Evolutionary conservation across 257 asterid species (phyloP).

Genomic region (Solanum arcanum): DNA sequence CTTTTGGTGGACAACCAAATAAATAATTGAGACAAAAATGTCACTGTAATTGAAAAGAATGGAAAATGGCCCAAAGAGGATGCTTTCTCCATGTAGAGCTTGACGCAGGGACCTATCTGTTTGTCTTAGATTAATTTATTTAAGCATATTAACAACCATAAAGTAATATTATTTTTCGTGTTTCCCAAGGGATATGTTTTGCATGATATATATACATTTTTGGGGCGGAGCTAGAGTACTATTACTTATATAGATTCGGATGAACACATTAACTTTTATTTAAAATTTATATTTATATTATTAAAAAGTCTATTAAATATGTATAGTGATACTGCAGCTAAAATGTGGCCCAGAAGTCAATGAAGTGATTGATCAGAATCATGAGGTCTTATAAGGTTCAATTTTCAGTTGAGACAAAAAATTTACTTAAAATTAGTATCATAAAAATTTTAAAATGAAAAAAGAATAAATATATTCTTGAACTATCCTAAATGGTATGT

Average conservation of each 20-base stretch:
- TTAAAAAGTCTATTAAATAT: neutral
- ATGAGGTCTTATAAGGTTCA: neutral
- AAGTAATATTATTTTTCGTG: neutral
- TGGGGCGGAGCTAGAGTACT: neutral
- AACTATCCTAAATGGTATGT: too few species aligned
- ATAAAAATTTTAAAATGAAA: too few species aligned
- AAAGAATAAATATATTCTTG: too few species aligned
- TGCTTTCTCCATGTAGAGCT: neutral
- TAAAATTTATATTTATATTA: neutral
- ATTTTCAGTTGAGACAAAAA: too few species aligned
- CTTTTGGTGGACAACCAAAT: neutral
- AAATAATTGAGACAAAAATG: neutral
- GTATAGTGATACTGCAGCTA: neutral
- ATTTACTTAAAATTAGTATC: neutral
- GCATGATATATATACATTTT: neutral
- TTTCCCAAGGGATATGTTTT: neutral
- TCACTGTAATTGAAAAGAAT: conserved; percentile 2
- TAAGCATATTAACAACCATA: neutral
- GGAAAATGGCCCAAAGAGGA: neutral
- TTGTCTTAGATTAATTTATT: neutral
- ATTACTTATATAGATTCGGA: neutral
- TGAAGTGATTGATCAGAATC: neutral
- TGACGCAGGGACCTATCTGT: neutral
- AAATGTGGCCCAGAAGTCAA: neutral
- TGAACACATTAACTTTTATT: neutral